Evolutionary conservation across 2,329 filamentous ascomycete species (phyloP).

Genomic region (Pseudocercospora ulei): DNA sequence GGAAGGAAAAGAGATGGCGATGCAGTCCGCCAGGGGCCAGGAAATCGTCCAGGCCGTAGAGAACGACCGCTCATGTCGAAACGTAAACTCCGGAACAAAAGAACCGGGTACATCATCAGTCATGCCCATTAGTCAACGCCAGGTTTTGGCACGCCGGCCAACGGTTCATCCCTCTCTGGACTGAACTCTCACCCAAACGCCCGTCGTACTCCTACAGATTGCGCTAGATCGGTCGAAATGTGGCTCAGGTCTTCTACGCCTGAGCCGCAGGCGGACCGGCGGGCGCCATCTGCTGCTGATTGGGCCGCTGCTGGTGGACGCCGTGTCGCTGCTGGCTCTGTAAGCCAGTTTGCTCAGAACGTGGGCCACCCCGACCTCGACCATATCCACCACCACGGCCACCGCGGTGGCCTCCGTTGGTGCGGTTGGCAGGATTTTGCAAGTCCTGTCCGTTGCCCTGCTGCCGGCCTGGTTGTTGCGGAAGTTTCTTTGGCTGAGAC

Average conservation of each 20-base stretch:
- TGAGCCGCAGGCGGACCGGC: constrained; percentile 28
- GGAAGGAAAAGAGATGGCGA: constrained; percentile 15
- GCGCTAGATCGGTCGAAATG: constrained; percentile 18
- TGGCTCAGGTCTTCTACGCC: constrained; percentile 23
- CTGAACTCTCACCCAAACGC: constrained; percentile 21
- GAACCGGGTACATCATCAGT: constrained; percentile 29
- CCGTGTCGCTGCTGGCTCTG: constrained; percentile 29
- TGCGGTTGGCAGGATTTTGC: constrained; percentile 32
- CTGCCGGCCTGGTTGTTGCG: constrained; percentile 29
- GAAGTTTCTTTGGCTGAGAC: constrained; percentile 29
- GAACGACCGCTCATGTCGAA: constrained; percentile 18
- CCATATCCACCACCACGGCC: constrained; percentile 31
- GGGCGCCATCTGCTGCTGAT: constrained; percentile 29
- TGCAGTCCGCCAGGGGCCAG: constrained; percentile 17
- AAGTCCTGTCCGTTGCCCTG: constrained; percentile 33
- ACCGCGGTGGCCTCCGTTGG: constrained; percentile 28
- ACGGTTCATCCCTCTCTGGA: constrained; percentile 19
- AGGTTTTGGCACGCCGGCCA: constrained; percentile 27
- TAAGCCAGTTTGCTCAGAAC: constrained; percentile 30
- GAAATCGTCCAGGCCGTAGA: constrained; percentile 11
- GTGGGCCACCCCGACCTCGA: constrained; percentile 30
- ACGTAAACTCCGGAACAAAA: constrained; percentile 26
- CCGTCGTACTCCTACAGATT: constrained; percentile 24
- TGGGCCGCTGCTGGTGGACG: constrained; percentile 28
- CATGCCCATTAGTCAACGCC: constrained; percentile 26